Percentiles rank a stretch among this genome's conserved stretches.
phyloP scores from a whole-genome alignment of 495 filamentous ascomycete species.

The Aspergillus mulundensis region DNA sequence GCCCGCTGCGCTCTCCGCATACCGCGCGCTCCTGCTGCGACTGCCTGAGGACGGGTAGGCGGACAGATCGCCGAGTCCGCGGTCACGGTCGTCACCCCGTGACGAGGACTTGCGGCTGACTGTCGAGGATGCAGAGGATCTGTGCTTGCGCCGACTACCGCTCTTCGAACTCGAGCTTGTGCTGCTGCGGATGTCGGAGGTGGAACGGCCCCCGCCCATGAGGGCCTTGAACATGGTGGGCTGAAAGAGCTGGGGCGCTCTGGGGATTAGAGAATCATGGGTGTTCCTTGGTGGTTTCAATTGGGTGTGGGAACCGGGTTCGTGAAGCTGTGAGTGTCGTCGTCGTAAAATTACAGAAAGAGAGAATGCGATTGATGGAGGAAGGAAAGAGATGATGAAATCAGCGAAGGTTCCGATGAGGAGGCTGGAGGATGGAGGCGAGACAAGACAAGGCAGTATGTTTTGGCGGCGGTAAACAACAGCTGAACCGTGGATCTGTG shows the following conservation, averaged over 20 bases:
- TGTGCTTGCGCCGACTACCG: slow-evolving; percentile 29
- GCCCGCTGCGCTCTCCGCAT: slow-evolving; percentile 35
- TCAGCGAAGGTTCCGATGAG: background rate
- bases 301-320: slow-evolving; percentile 12
- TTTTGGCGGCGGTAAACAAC: slow-evolving; percentile 16
- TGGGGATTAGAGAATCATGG: slow-evolving; percentile 32
- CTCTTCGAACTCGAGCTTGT: slow-evolving; percentile 33
- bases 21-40: slow-evolving; percentile 34
- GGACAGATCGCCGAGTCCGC: slow-evolving; percentile 40
- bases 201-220: slow-evolving; percentile 41
- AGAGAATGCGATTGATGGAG: slow-evolving; percentile 5
- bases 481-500: slow-evolving; percentile 43
- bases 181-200: slow-evolving; percentile 37
- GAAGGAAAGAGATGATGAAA: background rate
- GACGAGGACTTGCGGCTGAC: slow-evolving; percentile 48
- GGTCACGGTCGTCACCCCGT: slow-evolving; percentile 54
- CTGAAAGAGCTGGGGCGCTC: slow-evolving; percentile 23
- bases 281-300: slow-evolving; percentile 18
- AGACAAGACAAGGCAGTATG: background rate
- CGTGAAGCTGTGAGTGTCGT: too few relatives aligned
- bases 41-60: slow-evolving; percentile 35
- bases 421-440: background rate
- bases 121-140: slow-evolving; percentile 27
- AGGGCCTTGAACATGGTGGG: slow-evolving; percentile 47
- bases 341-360: slow-evolving; percentile 4